Conservation (phyloP, 2,329 filamentous ascomycete species). For the Dactylonectria macrodidyma region DNA sequence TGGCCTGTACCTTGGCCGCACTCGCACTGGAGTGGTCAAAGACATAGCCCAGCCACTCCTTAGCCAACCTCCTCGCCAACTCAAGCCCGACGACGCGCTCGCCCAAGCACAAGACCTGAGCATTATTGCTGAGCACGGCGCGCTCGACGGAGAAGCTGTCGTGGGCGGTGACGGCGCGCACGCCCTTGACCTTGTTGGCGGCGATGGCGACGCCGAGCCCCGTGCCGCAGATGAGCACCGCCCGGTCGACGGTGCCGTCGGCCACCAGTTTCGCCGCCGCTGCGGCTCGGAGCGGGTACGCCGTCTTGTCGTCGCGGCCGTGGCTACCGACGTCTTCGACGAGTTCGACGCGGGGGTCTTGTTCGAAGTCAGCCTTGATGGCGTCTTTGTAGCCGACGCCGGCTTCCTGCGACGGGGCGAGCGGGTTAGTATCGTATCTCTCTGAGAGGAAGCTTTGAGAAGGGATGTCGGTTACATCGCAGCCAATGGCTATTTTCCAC, state of each 20-base stretch:
- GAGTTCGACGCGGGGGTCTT: slow-evolving; percentile 72
- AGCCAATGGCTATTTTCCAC: slow-evolving; percentile 69
- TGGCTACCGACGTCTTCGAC: slow-evolving; percentile 81
- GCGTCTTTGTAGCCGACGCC: slow-evolving; percentile 84
- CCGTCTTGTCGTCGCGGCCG: slow-evolving; percentile 78
- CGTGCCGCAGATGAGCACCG: slow-evolving; percentile 87
- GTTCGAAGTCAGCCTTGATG: slow-evolving; percentile 80
- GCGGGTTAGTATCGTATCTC: neutral
- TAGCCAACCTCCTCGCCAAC: slow-evolving; percentile 81
- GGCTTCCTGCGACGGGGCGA: slow-evolving; percentile 67
- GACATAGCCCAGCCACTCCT: slow-evolving; percentile 87
- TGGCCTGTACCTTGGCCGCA: slow-evolving; percentile 62
- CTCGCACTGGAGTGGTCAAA: slow-evolving; percentile 75
- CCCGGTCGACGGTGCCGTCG: slow-evolving; percentile 79
- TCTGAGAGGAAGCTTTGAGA: neutral
- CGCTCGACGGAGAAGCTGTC: slow-evolving; percentile 89
- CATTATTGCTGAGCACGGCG: slow-evolving; percentile 86
- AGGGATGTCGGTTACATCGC: slow-evolving; percentile 60
- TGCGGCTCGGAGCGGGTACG: slow-evolving; percentile 85
- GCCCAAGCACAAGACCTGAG: slow-evolving; percentile 89
- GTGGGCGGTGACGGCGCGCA: slow-evolving; percentile 90
- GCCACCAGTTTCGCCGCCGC: slow-evolving; percentile 77
- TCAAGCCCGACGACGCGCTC: slow-evolving; percentile 88
- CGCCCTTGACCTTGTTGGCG: slow-evolving; percentile 90
- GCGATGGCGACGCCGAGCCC: slow-evolving; percentile 89